Percentiles rank a stretch among this genome's conserved stretches.
phyloP scores from a whole-genome alignment of 148 eudicot species.

The Chenopodium album region DNA sequence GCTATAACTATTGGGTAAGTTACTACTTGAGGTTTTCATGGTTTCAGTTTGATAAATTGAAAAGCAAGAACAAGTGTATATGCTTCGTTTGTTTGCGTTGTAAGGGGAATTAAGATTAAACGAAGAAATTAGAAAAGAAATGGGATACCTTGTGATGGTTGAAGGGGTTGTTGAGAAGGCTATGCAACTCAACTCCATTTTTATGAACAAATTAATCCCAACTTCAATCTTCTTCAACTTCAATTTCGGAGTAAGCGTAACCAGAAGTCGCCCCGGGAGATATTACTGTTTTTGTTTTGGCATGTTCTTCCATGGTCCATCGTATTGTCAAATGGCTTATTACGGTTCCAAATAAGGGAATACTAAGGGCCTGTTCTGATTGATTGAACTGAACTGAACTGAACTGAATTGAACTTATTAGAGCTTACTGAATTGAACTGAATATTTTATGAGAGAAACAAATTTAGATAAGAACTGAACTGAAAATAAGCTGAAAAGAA shows the following conservation, averaged over 20 bases:
- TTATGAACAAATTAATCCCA: neutral
- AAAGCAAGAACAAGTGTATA: conserved; percentile 13
- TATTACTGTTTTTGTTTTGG: neutral
- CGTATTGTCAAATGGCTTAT: too few relatives aligned
- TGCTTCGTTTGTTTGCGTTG: neutral
- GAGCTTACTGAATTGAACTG: too few relatives aligned
- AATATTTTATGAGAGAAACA: too few relatives aligned
- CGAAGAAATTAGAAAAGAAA: conserved; percentile 21
- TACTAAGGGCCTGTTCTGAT: too few relatives aligned
- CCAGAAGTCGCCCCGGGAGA: neutral
- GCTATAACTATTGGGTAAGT: conserved; percentile 5
- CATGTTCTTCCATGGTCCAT: too few relatives aligned
- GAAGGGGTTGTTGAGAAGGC: conserved; percentile 12
- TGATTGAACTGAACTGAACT: too few relatives aligned
- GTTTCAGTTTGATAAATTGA: conserved; percentile 15
- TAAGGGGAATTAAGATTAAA: conserved; percentile 14
- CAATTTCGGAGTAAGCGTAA: neutral
- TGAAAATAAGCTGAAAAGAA: too few relatives aligned
- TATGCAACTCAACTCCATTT: conserved; percentile 19
- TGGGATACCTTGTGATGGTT: conserved; percentile 22
- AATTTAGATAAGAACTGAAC: too few relatives aligned
- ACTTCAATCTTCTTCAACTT: neutral
- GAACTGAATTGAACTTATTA: too few relatives aligned
- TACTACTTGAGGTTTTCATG: neutral
- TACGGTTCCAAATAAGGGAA: too few relatives aligned